Evolutionary conservation across 208 protist species (phyloP), one percentile per base, ranked within the genome.

Genomic region (Acanthamoeba sp.): DNA sequence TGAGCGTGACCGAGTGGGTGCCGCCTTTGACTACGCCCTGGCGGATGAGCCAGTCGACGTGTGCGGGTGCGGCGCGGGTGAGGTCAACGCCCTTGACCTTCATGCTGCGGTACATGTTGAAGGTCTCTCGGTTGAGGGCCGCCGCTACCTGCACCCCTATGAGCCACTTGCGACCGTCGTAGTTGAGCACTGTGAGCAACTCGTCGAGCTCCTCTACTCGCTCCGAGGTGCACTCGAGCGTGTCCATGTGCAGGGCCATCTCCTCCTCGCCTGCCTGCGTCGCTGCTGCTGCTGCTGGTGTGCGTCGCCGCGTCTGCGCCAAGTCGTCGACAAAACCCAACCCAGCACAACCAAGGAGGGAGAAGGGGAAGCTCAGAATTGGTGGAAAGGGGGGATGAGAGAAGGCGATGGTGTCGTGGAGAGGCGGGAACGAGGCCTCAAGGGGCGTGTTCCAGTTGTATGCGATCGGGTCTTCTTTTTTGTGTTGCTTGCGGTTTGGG

Each of bases 101-200:
- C 87, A 92, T 92, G 87, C 87, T 92, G 59, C 62, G 87, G 32
- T 92, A 92, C 87, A 92, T 92, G 55, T 92, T 92, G 59, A 66
- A 92, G 38, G 87, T 92, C 87, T 92, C 59, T n/a, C 62, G 27
- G 57, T 92, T 92, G 32, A 92, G 57, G 45, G 42, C 50, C 20
- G 59, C 62, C 6, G 87, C 87, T 7, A 92, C 59, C 55, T 92
- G 87, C n/a, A 73, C 59, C 29, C 87, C 87, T 24, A 92, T 92
- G 27, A 78, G 69, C 69, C 69, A 78, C 69, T 78, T 78, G n/a
- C 36, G 69, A 2, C 69, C 34, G n/a, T 42, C 69, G 16, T 36
- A 36, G 10, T 78, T 29, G 34, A 78, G 69, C 34, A 78, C 69
- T 9, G 69, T 78, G 10, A 78, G 34, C 34, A n/a, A 78, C 34